Percentiles rank a stretch among this genome's conserved stretches.
These are phyloP conservation scores for Xerocomus cyaneibrunnescens DNA, from an alignment of 1,284 basidiomycete species.

Conservation along the genomic window DNA sequence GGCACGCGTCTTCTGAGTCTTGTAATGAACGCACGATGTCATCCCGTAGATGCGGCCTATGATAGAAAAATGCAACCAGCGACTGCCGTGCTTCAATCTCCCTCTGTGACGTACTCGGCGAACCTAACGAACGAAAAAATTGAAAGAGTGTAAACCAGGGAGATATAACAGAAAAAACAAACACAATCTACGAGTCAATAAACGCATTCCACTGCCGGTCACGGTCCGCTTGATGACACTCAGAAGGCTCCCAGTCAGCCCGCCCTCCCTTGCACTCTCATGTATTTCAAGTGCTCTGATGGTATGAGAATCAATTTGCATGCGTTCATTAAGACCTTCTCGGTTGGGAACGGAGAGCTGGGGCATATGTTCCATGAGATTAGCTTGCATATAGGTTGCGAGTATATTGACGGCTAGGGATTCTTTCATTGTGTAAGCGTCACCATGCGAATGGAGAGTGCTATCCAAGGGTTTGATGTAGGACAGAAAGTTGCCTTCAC, in stretches of 20 bases:
- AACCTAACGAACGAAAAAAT: conserved; percentile 47
- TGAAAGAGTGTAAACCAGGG: conserved; percentile 8
- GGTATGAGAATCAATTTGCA: conserved; percentile 92
- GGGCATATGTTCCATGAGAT: conserved; percentile 82
- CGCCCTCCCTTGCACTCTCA: conserved; percentile 74
- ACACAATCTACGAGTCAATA: conserved; percentile 79
- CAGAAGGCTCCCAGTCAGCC: conserved; percentile 72
- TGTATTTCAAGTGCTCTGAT: conserved; percentile 87
- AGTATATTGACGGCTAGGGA: conserved; percentile 63
- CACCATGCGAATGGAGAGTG: conserved; percentile 2
- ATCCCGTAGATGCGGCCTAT: conserved; percentile 61
- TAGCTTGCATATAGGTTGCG: conserved; percentile 65
- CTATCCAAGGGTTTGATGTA: conserved; percentile 32
- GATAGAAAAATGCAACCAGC: conserved; percentile 75
- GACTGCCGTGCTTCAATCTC: conserved; percentile 78
- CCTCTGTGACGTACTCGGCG: conserved; percentile 77
- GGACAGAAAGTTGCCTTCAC: conserved; percentile 55
- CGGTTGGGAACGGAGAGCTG: conserved; percentile 56
- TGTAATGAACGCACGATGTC: conserved; percentile 65
- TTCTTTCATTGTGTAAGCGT: conserved; percentile 45
- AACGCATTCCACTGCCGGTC: conserved; percentile 78
- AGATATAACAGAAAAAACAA: conserved; percentile 28
- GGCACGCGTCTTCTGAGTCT: conserved; percentile 69
- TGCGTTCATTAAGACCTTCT: conserved; percentile 57
- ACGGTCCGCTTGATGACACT: conserved; percentile 78